These are phyloP conservation scores for Fomitopsis pulvina DNA, from an alignment of 768 basidiomycete genomes.

Conservation along the genomic window DNA sequence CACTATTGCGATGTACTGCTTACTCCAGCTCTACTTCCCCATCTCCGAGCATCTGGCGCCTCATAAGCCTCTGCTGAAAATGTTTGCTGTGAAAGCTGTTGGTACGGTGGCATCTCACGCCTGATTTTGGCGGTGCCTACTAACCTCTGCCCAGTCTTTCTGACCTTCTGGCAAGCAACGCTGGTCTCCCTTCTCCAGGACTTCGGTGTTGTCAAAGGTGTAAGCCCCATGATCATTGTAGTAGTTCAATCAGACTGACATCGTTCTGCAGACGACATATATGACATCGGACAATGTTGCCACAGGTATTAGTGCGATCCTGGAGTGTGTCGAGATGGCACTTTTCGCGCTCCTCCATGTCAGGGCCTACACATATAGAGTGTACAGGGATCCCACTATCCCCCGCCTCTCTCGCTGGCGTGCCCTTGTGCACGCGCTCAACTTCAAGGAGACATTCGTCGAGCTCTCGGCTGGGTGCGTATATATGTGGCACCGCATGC, in stretches of 20 bases:
- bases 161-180: constrained; percentile 74
- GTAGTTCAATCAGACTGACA: too few relatives aligned
- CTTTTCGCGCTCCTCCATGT: constrained; percentile 67
- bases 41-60: constrained; percentile 48
- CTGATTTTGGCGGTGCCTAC: not conserved
- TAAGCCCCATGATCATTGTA: constrained; percentile 26
- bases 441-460: constrained; percentile 61
- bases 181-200: constrained; percentile 49
- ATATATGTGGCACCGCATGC: constrained; percentile 49
- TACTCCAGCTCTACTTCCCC: constrained; percentile 63
- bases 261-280: constrained; percentile 48
- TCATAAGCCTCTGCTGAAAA: constrained; percentile 56
- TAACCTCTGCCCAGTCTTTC: constrained; percentile 38
- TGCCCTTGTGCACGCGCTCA: constrained; percentile 57
- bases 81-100: constrained; percentile 69
- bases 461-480: constrained; percentile 53
- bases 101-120: constrained; percentile 32
- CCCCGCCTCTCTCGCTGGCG: constrained; percentile 45
- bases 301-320: constrained; percentile 60
- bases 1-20: constrained; percentile 71
- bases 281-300: constrained; percentile 74
- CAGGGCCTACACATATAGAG: constrained; percentile 63
- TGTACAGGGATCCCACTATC: constrained; percentile 35
- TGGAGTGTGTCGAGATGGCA: constrained; percentile 74
- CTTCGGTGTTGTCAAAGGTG: constrained; percentile 58